A percentile compares a stretch with the other conserved stretches of the same genome.
Conservation (phyloP, 2,329 filamentous ascomycete species). For the Colletotrichum sp. region DNA sequence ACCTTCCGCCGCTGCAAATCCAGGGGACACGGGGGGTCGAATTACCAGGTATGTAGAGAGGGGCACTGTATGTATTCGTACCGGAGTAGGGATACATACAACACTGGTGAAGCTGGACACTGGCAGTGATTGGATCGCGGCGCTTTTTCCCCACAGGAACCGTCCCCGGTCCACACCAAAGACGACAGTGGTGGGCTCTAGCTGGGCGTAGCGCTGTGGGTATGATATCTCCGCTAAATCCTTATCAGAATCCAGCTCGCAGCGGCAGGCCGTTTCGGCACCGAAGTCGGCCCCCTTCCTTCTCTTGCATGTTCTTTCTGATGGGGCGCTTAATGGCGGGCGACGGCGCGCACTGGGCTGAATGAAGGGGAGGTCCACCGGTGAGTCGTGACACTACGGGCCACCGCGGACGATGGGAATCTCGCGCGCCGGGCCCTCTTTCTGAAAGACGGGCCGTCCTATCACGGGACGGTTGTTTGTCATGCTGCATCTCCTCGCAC, state of each 20-base stretch:
- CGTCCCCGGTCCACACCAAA: background rate
- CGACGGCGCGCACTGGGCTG: background rate
- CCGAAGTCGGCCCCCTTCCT: background rate
- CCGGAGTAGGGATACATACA: background rate
- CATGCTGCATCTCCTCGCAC: background rate
- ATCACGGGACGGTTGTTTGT: constrained; percentile 2
- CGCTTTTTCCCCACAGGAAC: background rate
- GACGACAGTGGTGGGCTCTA: background rate
- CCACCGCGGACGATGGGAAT: background rate
- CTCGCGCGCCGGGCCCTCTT: background rate
- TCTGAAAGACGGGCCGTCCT: background rate
- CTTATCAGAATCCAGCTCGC: background rate
- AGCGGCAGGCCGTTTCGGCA: constrained; percentile 6
- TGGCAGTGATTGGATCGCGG: constrained; percentile 3
- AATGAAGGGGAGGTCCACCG: background rate
- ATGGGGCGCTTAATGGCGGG: background rate
- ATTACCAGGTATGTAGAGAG: background rate
- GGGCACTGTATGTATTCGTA: background rate
- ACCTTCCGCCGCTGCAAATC: background rate
- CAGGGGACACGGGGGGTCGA: background rate
- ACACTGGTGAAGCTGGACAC: background rate
- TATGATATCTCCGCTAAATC: constrained; percentile 7
- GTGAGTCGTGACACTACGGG: background rate
- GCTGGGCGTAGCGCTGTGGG: background rate
- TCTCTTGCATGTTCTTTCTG: constrained; percentile 1